Conservation (phyloP, 1,284 basidiomycete genomes). For the Acaromyces ingoldii region DNA sequence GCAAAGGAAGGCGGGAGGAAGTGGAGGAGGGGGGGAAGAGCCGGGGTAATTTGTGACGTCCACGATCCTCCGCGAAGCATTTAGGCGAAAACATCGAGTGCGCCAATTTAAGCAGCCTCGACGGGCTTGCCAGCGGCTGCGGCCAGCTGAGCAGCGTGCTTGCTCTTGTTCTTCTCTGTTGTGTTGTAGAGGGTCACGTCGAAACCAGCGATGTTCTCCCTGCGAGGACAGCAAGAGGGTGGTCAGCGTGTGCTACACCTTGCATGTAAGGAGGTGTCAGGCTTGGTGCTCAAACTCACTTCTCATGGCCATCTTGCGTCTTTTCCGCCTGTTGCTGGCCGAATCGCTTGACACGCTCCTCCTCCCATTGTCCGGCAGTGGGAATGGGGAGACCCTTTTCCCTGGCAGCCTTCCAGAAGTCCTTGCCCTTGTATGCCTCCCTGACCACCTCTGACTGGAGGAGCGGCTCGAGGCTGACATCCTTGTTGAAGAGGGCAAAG, state of each 20-base stretch:
- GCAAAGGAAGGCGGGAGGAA: too few relatives aligned
- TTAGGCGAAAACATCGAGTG: too few relatives aligned
- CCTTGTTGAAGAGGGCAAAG: slow-evolving; percentile 53
- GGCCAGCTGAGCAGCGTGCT: too few relatives aligned
- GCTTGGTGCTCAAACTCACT: too few relatives aligned
- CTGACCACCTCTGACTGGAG: slow-evolving; percentile 43
- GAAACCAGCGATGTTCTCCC: not conserved
- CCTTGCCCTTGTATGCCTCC: slow-evolving; percentile 21
- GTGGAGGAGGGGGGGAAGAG: too few relatives aligned
- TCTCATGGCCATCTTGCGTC: slow-evolving; percentile 42
- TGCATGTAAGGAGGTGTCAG: too few relatives aligned
- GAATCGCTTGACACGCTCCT: slow-evolving; percentile 43
- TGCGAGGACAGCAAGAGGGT: too few relatives aligned
- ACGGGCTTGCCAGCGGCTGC: too few relatives aligned
- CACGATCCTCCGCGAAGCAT: too few relatives aligned
- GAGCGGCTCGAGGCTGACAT: slow-evolving; percentile 47
- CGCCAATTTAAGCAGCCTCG: too few relatives aligned
- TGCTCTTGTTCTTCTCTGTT: slow-evolving; percentile 2
- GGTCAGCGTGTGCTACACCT: too few relatives aligned
- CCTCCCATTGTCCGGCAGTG: slow-evolving; percentile 47
- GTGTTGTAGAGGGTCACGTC: slow-evolving; percentile 1
- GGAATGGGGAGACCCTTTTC: slow-evolving; percentile 27
- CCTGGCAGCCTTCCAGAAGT: slow-evolving; percentile 35
- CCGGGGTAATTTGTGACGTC: too few relatives aligned
- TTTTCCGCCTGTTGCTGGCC: slow-evolving; percentile 44